Evolutionary conservation across 768 basidiomycete genomes (phyloP).

Genomic region (Dendrothele bispora): DNA sequence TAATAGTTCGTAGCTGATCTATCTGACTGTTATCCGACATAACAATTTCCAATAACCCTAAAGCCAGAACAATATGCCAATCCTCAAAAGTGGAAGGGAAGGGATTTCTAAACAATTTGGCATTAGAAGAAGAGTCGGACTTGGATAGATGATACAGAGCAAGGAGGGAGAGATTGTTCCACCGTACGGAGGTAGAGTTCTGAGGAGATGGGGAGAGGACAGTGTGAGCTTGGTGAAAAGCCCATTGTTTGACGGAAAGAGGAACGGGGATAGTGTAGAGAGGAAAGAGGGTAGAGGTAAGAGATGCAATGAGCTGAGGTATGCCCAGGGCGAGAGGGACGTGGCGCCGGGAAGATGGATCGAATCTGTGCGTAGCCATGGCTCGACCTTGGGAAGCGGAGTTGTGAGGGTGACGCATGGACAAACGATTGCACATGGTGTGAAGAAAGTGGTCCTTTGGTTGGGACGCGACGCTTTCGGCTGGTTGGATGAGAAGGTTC

Average conservation of each 20-base stretch:
- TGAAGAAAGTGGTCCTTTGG: conserved; percentile 34
- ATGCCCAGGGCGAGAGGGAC: conserved; percentile 8
- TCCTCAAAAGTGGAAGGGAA: neutral
- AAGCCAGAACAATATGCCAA: conserved; percentile 44
- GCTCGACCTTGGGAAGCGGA: neutral
- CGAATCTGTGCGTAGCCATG: conserved; percentile 4
- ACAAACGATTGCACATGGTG: conserved; percentile 33
- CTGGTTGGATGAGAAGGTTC: conserved; percentile 31
- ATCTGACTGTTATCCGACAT: conserved; percentile 7
- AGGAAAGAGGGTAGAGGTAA: conserved; percentile 26
- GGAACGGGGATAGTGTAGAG: conserved; percentile 10
- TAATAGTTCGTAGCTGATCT: conserved; percentile 21
- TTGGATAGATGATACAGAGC: conserved; percentile 23
- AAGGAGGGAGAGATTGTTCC: conserved; percentile 42
- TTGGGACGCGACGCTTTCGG: conserved; percentile 19
- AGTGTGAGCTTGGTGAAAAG: conserved; percentile 16
- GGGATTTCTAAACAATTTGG: conserved; percentile 2
- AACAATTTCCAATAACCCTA: conserved; percentile 37
- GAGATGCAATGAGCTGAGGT: conserved; percentile 17
- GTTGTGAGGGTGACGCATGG: neutral
- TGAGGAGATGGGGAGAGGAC: conserved; percentile 31
- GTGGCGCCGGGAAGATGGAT: conserved; percentile 5
- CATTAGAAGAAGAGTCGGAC: neutral
- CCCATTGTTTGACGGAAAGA: conserved; percentile 24
- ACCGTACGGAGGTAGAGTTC: conserved; percentile 33